phyloP scores from a whole-genome alignment of 1,139 yeast species.

The Saccharomyces hybrid region DNA sequence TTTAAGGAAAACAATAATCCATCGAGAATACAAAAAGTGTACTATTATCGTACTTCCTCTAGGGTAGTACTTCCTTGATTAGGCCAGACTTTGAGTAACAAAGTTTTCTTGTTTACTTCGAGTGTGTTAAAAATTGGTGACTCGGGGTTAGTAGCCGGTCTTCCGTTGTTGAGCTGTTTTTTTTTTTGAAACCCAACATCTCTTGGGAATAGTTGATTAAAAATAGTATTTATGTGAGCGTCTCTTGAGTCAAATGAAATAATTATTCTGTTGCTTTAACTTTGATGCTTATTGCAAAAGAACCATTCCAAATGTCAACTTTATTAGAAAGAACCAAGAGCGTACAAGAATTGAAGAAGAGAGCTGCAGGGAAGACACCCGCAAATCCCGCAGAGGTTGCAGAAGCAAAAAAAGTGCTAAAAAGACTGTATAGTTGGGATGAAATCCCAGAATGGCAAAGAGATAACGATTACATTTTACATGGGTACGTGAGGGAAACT shows the following conservation, averaged over 20 bases:
- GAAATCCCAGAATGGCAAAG: slow-evolving; percentile 77
- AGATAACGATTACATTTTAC: slow-evolving; percentile 69
- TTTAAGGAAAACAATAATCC: background rate
- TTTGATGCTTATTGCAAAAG: background rate
- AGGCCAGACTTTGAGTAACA: background rate
- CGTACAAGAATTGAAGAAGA: background rate
- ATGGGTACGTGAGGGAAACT: slow-evolving; percentile 74
- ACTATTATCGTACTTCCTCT: background rate
- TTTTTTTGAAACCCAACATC: background rate
- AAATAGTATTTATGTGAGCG: background rate
- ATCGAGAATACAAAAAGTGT: background rate
- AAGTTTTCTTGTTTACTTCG: background rate
- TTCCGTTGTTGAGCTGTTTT: slow-evolving; percentile 1
- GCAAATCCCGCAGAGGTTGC: slow-evolving; percentile 5
- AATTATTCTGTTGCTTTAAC: background rate
- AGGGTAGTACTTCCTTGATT: background rate
- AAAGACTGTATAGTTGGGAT: slow-evolving; percentile 33
- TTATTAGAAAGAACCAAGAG: background rate
- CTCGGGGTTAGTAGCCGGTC: slow-evolving; percentile 1
- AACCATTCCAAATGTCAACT: background rate
- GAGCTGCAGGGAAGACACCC: background rate
- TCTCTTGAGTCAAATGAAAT: background rate
- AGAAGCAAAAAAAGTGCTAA: background rate
- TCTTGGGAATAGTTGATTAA: background rate
- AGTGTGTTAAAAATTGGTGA: background rate